phyloP scores from a whole-genome alignment of 169 alveolate genomes.

The Prorocentrum cordatum region DNA sequence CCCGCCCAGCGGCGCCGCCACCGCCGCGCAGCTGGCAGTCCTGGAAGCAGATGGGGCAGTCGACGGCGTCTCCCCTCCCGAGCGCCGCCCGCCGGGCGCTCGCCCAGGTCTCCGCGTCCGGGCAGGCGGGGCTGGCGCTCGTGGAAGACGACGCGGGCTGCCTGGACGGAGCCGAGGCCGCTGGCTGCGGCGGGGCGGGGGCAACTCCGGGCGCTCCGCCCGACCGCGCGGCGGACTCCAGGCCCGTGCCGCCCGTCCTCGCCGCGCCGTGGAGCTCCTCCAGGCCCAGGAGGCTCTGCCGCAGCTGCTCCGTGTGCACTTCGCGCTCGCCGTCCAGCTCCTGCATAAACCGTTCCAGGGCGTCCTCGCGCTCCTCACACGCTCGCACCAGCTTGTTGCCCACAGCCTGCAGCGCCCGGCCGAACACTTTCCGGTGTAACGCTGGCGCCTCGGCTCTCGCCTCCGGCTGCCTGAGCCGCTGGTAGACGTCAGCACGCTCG shows the following conservation, averaged over 20 bases:
- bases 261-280: slow-evolving; percentile 13
- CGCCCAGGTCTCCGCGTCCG: no score
- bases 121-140: no score
- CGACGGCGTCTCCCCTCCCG: no score
- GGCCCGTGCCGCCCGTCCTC: neutral
- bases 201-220: neutral
- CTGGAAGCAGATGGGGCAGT: slow-evolving; percentile 63
- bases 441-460: neutral
- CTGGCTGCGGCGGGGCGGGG: no score
- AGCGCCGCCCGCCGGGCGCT: no score
- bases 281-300: slow-evolving; percentile 4
- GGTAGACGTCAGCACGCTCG: neutral
- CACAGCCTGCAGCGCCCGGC: neutral
- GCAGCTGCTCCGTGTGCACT: slow-evolving; percentile 3
- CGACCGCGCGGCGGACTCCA: neutral
- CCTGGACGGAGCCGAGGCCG: no score
- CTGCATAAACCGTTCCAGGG: slow-evolving; percentile 29
- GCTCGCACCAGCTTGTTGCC: neutral
- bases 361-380: slow-evolving; percentile 23
- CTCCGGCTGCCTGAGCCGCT: neutral
- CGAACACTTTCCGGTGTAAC: neutral
- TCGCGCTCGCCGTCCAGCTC: neutral
- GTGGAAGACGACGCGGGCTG: no score
- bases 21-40: slow-evolving; percentile 22
- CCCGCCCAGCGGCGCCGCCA: neutral